Evolutionary conservation across 1,139 yeast genomes (phyloP).

Genomic region (Lodderomyces parapsilosis): DNA sequence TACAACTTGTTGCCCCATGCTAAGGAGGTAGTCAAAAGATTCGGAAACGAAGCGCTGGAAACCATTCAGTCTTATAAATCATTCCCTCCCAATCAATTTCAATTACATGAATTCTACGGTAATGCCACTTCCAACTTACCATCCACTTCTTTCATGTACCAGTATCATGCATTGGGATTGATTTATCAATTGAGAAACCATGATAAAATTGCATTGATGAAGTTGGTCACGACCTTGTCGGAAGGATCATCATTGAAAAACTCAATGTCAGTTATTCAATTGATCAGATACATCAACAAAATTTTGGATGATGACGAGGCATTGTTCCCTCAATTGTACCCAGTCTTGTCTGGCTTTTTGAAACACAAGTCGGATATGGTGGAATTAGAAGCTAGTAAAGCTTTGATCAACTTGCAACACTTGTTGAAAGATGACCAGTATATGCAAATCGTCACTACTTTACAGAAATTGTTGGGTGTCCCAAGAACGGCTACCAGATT

Average conservation of each 20-base stretch:
- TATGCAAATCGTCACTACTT: conserved; percentile 61
- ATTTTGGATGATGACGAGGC: conserved; percentile 61
- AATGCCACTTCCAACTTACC: conserved; percentile 52
- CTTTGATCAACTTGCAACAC: conserved; percentile 63
- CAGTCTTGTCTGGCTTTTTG: conserved; percentile 68
- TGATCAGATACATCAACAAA: conserved; percentile 78
- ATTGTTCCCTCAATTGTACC: conserved; percentile 55
- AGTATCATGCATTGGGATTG: conserved; percentile 93
- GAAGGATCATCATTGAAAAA: conserved; percentile 62
- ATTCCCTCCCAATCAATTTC: conserved; percentile 59
- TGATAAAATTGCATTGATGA: conserved; percentile 92
- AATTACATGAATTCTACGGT: conserved; percentile 55
- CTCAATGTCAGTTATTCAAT: conserved; percentile 78
- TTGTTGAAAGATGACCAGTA: conserved; percentile 62
- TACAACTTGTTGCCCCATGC: conserved; percentile 89
- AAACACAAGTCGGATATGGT: conserved; percentile 87
- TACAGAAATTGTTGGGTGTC: conserved; percentile 77
- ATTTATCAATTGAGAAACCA: conserved; percentile 85
- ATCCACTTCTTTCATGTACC: conserved; percentile 76
- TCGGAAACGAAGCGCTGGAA: conserved; percentile 92
- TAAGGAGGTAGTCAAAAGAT: conserved; percentile 87
- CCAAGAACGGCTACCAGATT: conserved; percentile 90
- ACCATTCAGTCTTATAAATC: conserved; percentile 70
- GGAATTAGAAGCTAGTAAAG: conserved; percentile 89
- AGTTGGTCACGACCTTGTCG: conserved; percentile 79